Evolutionary conservation across 768 basidiomycete genomes (phyloP), one percentile per base, ranked within the genome.

Genomic region (Amanita pseudoporphyria): DNA sequence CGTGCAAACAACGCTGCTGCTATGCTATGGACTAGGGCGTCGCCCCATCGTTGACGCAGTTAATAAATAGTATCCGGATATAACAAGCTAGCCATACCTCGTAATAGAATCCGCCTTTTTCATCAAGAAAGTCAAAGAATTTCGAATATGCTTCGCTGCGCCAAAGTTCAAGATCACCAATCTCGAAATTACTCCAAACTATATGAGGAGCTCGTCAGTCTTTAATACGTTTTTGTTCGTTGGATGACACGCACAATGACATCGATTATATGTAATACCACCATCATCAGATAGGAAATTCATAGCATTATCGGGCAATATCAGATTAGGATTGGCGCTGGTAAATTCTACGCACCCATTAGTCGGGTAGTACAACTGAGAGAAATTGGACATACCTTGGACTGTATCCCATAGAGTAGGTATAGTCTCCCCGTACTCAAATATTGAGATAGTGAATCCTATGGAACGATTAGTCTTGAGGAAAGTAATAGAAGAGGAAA

Each of bases 131-230:
- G n/a, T n/a, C n/a, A n/a, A n/a, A n/a, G 70, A 80, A 95, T 56
- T 83, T 79, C 51, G 68, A 71, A 62, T 96, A 96, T 2, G 83
- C 81, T 53, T 92, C 82, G 9, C 82, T 67, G 56, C 91, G 73
- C 88, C 87, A 93, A 52, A 94, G 78, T 52, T 87, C 81, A 52
- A 94, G 73, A 59, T 82, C 75, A 5, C 74, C 92, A 52, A 96
- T 95, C 63, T 95, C 92, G 58, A 95, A 95, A 64, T 93, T 96
- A 56, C 82, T 87, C 90, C 90, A 93, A 71, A 89, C 87, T 89
- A 48, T 6, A 24, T 26, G 18, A 14, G 59, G 59, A 32, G 33
- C 10, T 12, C 12, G 22, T 14, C 3, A 28, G 30, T n/a, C n/a
- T n/a, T n/a, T 22, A 18, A 22, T 31, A 2, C 9, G 7, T 14